Evolutionary conservation across 2,329 filamentous ascomycete genomes (phyloP), one percentile per base, ranked within the genome.

Genomic region (Harringtonia aguacate): DNA sequence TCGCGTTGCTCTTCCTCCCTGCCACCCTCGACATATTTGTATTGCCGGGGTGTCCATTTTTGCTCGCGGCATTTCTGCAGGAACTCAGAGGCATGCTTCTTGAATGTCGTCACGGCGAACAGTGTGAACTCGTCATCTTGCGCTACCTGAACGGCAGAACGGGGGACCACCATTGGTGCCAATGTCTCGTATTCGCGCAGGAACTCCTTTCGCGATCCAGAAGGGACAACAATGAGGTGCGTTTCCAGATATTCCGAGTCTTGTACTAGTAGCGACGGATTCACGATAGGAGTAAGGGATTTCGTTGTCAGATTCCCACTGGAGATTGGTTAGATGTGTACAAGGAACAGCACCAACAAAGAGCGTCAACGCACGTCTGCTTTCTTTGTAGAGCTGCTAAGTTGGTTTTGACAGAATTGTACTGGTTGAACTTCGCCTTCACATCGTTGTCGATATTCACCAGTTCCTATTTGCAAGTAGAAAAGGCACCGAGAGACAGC

Each of bases 241-340:
- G 92, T 95, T 67, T 95, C 88, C 55, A 98, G 81, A 65, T 95
- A 97, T 66, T 98, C 92, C 18, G 89, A 95, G 60, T 95, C 81
- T 62, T 84, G 84, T 51, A 95, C 77, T 36, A 95, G 75, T 47
- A 89, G 67, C 44, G 75, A 70, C 9, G 90, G 88, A 56, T 90
- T 76, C 55, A 98, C 83, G 50, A 97, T 79, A 13, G 87, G 81
- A n/a, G 86, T 80, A 51, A 98, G 81, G 13, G 90, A 97, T 62
- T 90, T 94, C 54, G 89, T 95, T 20, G 89, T 77, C 39, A 98
- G 82, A 61, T 95, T 98, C 51, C 92, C 92, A 42, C 85, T 90
- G 27, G 22, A 31, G 8, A 21, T 14, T 24, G 14, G 35, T 34
- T 14, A 29, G 34, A 17, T 4, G 18, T n/a, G 22, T 17, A 24